phyloP scores from a whole-genome alignment of 108 stramenopile genomes.

The Nannochloropsis gaditana region DNA sequence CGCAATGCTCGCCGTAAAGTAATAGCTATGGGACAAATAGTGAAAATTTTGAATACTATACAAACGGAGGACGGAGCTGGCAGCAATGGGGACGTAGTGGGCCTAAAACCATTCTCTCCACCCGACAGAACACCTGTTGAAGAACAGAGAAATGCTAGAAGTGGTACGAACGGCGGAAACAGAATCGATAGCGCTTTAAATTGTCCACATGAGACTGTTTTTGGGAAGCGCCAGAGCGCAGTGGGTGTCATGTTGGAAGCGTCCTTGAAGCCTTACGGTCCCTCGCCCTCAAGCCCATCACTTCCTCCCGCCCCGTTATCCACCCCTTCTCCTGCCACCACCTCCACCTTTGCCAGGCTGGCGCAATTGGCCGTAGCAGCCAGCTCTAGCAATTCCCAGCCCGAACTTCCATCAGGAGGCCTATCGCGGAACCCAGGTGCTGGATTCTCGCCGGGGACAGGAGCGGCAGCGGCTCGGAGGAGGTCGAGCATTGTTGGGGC shows the following conservation, averaged over 20 bases:
- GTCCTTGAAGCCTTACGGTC: background rate
- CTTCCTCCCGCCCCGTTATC: background rate
- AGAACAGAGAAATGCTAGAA: too few relatives aligned
- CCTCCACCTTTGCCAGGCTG: slow-evolving; percentile 17
- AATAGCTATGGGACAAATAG: background rate
- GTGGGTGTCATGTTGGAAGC: background rate
- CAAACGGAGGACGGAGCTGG: too few relatives aligned
- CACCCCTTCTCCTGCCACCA: background rate
- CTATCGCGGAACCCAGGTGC: too few relatives aligned
- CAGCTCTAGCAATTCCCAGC: background rate
- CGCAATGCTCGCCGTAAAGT: background rate
- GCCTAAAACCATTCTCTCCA: too few relatives aligned
- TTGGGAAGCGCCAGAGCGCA: background rate
- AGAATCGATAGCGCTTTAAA: too few relatives aligned
- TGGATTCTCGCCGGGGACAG: background rate
- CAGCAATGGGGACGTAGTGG: too few relatives aligned
- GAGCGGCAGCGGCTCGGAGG: background rate
- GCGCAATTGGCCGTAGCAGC: background rate
- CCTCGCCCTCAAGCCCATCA: background rate
- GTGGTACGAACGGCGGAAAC: too few relatives aligned
- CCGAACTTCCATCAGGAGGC: background rate
- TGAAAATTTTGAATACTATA: too few relatives aligned
- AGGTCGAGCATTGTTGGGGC: background rate
- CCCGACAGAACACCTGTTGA: too few relatives aligned
- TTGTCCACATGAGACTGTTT: too few relatives aligned